These are phyloP conservation scores for Rhizopogon vinicolor DNA, from an alignment of 768 basidiomycete genomes.

Conservation along the genomic window DNA sequence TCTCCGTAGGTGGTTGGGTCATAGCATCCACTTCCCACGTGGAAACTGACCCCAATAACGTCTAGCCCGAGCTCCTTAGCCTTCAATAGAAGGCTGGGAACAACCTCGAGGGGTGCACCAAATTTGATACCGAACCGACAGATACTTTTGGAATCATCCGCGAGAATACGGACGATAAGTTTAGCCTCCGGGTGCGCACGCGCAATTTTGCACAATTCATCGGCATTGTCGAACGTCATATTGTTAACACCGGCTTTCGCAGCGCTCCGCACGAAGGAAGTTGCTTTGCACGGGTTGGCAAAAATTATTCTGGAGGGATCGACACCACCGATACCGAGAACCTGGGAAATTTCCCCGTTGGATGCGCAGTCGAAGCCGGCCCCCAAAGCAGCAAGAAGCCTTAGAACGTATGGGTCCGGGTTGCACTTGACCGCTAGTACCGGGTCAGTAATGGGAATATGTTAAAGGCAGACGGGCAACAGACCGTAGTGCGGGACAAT, in stretches of 20 bases:
- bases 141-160: slow-evolving; percentile 95
- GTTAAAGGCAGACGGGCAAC: slow-evolving; percentile 22
- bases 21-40: slow-evolving; percentile 96
- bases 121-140: slow-evolving; percentile 95
- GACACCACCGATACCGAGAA: slow-evolving; percentile 71
- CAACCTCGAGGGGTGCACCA: slow-evolving; percentile 81
- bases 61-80: slow-evolving; percentile 77
- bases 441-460: slow-evolving; percentile 22
- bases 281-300: slow-evolving; percentile 98
- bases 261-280: slow-evolving; percentile 87
- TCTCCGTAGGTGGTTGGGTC: slow-evolving; percentile 88
- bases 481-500: slow-evolving; percentile 94
- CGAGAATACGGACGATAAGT: slow-evolving; percentile 90
- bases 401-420: slow-evolving; percentile 91
- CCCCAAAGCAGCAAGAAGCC: slow-evolving; percentile 85
- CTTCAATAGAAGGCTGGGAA: slow-evolving; percentile 73
- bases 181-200: slow-evolving; percentile 76
- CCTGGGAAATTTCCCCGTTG: slow-evolving; percentile 82
- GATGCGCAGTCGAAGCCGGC: slow-evolving; percentile 98
- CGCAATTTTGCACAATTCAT: slow-evolving; percentile 92
- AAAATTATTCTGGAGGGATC: slow-evolving; percentile 86
- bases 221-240: slow-evolving; percentile 99
- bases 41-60: slow-evolving; percentile 95
- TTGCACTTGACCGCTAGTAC: slow-evolving; percentile 91
- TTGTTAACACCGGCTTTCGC: slow-evolving; percentile 74